A percentile compares a stretch with the other conserved stretches of the same genome.
Evolutionary conservation across 768 basidiomycete genomes (phyloP).

Genomic region (Termitomyces sp.): DNA sequence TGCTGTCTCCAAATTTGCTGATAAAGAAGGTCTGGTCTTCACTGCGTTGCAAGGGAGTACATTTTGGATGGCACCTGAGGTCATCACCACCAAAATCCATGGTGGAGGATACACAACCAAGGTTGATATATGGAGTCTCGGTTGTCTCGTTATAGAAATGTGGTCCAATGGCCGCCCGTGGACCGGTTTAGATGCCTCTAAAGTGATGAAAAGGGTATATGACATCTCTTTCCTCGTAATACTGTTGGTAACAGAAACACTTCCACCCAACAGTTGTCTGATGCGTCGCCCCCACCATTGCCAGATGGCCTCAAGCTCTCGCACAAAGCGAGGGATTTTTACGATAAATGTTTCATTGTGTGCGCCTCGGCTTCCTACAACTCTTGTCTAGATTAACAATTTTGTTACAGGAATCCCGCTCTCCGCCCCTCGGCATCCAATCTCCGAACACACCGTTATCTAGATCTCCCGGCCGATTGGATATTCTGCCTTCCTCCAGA

Average conservation of each 20-base stretch:
- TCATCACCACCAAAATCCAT: conserved; percentile 78
- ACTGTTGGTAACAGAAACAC: too few relatives aligned
- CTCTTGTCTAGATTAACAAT: background rate
- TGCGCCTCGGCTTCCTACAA: conserved; percentile 26
- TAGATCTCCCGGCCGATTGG: conserved; percentile 69
- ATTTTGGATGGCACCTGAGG: conserved; percentile 99
- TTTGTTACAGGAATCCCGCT: conserved; percentile 61
- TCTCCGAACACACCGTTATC: conserved; percentile 73
- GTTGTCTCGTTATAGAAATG: conserved; percentile 97
- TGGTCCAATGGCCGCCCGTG: conserved; percentile 92
- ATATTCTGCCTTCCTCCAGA: conserved; percentile 59
- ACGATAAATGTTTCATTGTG: conserved; percentile 85
- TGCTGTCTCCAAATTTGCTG: conserved; percentile 90
- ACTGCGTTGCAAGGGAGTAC: conserved; percentile 97
- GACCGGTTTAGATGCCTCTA: conserved; percentile 82
- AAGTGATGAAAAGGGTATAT: conserved; percentile 91
- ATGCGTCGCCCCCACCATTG: conserved; percentile 81
- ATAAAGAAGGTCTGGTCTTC: conserved; percentile 73
- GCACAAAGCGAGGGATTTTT: conserved; percentile 74
- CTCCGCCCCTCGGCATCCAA: conserved; percentile 76
- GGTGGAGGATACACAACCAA: conserved; percentile 82
- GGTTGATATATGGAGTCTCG: conserved; percentile 97
- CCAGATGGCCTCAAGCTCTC: conserved; percentile 77
- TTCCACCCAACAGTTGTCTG: conserved; percentile 58
- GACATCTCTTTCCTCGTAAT: conserved; percentile 15